Conservation (phyloP, 1,284 basidiomycete genomes). For the Austroboletus rostrupii region DNA sequence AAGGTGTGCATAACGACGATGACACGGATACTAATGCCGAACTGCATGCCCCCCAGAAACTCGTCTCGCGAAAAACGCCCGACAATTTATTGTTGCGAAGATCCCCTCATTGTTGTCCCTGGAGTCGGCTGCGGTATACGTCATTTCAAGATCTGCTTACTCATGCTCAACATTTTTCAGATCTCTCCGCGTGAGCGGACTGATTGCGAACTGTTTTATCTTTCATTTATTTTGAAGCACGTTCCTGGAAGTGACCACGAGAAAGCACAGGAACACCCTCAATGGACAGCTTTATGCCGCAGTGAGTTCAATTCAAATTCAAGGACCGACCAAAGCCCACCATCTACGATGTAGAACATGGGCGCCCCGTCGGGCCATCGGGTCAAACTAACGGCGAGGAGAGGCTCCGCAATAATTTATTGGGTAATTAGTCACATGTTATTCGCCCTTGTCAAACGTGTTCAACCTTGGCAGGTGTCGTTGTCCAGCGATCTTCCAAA, state of each 20-base stretch:
- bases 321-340: slow-evolving; percentile 1
- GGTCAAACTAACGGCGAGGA: slow-evolving; percentile 36
- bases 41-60: slow-evolving; percentile 31
- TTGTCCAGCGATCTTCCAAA: slow-evolving; percentile 29
- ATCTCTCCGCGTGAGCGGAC: slow-evolving; percentile 68
- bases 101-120: slow-evolving; percentile 61
- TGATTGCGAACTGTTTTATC: slow-evolving; percentile 87
- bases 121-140: slow-evolving; percentile 61
- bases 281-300: slow-evolving; percentile 57
- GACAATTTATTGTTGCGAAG: slow-evolving; percentile 70
- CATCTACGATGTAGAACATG: slow-evolving; percentile 49
- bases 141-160: not conserved
- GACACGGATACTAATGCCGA: not conserved
- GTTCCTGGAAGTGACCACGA: slow-evolving; percentile 41
- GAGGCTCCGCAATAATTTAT: slow-evolving; percentile 58
- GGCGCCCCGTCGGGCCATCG: slow-evolving; percentile 44
- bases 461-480: slow-evolving; percentile 33
- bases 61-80: slow-evolving; percentile 43
- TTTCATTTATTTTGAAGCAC: slow-evolving; percentile 56
- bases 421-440: slow-evolving; percentile 43
- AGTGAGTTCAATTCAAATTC: slow-evolving; percentile 44
- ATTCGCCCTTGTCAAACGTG: not conserved
- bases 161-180: slow-evolving; percentile 36
- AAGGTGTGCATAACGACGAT: slow-evolving; percentile 37
- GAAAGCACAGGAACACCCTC: slow-evolving; percentile 50